Evolutionary conservation across 345 rosid species (phyloP), one percentile per base, ranked within the genome.

Genomic region (Chamaenerion angustifolium): DNA sequence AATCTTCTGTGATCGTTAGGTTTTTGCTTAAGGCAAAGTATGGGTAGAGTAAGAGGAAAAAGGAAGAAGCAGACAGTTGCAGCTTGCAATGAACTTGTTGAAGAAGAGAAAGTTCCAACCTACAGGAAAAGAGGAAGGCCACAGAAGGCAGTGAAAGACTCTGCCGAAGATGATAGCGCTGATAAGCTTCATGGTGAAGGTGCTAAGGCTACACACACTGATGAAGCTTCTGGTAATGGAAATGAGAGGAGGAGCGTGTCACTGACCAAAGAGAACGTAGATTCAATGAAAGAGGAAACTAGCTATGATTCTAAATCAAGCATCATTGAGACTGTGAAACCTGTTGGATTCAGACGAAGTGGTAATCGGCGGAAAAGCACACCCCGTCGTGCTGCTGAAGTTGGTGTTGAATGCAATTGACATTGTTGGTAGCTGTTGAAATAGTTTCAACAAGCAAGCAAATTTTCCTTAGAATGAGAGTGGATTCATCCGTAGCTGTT

Each of bases 301-400:
- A 73, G 56, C 11, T 35, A 68, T 41, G 71, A 59, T 48, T 44
- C 69, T n/a, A 80, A 74, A 63, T 52, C 73, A 40, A 61, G 66
- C 52, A 52, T 66, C 0, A 73, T 59, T 62, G 81, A 77, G 27
- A 54, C 74, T 4, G 56, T 47, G 17, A 76, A 71, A 51, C 59
- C 69, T 42, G 66, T 45, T 57, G 88, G 95, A 16, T 82, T 61
- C 65, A 63, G 85, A 56, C 76, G 69, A 41, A 76, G 56, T 43
- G 77, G 85, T 47, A 85, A 80, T 53, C 57, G 90, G 59, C 70
- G 88, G 60, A 85, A 85, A 73, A 85, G 61, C 74, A 85, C 72
- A 65, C 88, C 90, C 6, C 72, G 83, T 25, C 61, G 90, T 21
- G 90, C 95, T 58, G 95, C 90, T 47, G 95, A 82, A 72, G 90